These are phyloP conservation scores for Sugiyamaella americana DNA, from an alignment of 805 yeast genomes.

Conservation along the genomic window DNA sequence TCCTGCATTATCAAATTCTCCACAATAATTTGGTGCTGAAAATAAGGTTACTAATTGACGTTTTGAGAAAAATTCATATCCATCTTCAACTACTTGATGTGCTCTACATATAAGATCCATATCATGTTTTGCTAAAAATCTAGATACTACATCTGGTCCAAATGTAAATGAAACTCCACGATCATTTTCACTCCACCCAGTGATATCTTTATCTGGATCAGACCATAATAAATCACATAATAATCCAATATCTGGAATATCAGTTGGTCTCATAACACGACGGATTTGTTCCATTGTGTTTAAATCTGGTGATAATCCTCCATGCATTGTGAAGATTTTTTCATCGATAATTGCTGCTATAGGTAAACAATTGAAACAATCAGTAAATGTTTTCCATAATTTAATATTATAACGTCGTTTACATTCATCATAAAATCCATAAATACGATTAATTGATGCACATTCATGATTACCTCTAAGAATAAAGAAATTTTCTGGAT, in stretches of 20 bases:
- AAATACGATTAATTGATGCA: slow-evolving; percentile 95
- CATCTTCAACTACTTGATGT: slow-evolving; percentile 98
- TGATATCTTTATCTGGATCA: slow-evolving; percentile 96
- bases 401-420: slow-evolving; percentile 96
- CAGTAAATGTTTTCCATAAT: slow-evolving; percentile 98
- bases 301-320: slow-evolving; percentile 95
- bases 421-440: slow-evolving; percentile 98
- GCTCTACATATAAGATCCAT: slow-evolving; percentile 98
- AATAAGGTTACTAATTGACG: slow-evolving; percentile 93
- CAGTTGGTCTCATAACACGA: slow-evolving; percentile 98
- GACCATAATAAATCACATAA: slow-evolving; percentile 97
- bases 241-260: slow-evolving; percentile 95
- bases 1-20: slow-evolving; percentile 98
- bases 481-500: slow-evolving; percentile 95
- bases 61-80: slow-evolving; percentile 93
- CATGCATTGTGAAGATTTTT: slow-evolving; percentile 98
- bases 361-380: slow-evolving; percentile 96
- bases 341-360: slow-evolving; percentile 98
- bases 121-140: slow-evolving; percentile 94
- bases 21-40: slow-evolving; percentile 97
- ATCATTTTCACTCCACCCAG: slow-evolving; percentile 99
- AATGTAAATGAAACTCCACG: slow-evolving; percentile 99
- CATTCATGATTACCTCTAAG: slow-evolving; percentile 98
- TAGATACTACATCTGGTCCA: slow-evolving; percentile 97
- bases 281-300: slow-evolving; percentile 98